Percentiles rank a stretch among this genome's conserved stretches.
Conservation (phyloP, 345 rosid genomes). For the Dovyalis caffra region DNA sequence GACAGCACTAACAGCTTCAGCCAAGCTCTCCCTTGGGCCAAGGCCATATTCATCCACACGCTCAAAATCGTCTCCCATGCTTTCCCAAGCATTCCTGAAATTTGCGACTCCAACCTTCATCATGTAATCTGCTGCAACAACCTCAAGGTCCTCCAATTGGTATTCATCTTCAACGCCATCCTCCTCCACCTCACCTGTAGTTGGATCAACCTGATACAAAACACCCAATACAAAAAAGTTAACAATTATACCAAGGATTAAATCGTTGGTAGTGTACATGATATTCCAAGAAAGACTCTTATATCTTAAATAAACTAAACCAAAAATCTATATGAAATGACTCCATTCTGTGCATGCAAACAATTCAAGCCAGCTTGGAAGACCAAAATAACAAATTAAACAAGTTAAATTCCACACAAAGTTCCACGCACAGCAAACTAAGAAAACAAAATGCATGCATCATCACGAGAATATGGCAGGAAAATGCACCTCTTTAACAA, state of each 20-base stretch:
- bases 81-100: constrained; percentile 98
- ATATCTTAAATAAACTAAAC: background rate
- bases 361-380: background rate
- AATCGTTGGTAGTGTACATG: background rate
- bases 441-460: background rate
- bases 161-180: constrained; percentile 99
- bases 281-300: background rate
- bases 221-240: background rate
- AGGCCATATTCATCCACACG: constrained; percentile 96
- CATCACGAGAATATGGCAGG: background rate
- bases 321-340: background rate
- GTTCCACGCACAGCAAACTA: background rate
- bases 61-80: constrained; percentile 71
- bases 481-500: constrained; percentile 76
- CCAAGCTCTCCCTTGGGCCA: constrained; percentile 86
- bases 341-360: background rate
- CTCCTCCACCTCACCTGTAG: constrained; percentile 86
- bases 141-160: constrained; percentile 95
- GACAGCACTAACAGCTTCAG: constrained; percentile 84
- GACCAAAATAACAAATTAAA: constrained; percentile 1
- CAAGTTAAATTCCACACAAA: background rate
- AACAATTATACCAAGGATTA: background rate
- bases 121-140: constrained; percentile 90
- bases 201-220: constrained; percentile 70
- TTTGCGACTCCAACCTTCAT: constrained; percentile 81